Conservation (phyloP, 108 stramenopile species). For the Aurantiochytrium sp. region DNA sequence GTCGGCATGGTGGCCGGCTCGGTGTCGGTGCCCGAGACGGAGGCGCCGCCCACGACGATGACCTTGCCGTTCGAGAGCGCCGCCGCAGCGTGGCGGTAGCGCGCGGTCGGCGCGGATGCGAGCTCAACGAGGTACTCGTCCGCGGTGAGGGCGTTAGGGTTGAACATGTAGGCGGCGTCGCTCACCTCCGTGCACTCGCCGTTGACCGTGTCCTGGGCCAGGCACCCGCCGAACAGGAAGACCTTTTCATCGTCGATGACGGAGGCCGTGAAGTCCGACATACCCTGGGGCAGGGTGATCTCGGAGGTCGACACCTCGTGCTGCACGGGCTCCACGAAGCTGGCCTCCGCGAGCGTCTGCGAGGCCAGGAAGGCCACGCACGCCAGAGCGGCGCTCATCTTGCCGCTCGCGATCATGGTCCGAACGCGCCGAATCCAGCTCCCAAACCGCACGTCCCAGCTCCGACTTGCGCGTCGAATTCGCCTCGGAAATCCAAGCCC, state of each 20-base stretch:
- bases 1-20: background rate
- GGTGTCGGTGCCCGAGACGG: background rate
- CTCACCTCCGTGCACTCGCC: background rate
- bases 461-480: no score
- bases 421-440: no score
- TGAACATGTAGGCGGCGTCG: background rate
- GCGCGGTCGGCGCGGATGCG: background rate
- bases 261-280: background rate
- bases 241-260: background rate
- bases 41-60: background rate
- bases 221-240: background rate
- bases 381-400: background rate
- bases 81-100: background rate
- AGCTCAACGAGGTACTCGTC: background rate
- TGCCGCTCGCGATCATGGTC: no score
- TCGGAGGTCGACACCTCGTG: background rate
- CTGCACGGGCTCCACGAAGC: conserved; percentile 20
- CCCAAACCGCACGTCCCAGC: no score
- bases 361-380: background rate
- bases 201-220: background rate
- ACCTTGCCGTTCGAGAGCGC: background rate
- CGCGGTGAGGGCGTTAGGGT: background rate
- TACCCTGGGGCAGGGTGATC: background rate
- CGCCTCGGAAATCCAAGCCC: no score
- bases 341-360: background rate